Evolutionary conservation across 192 early-diverging fungal species (phyloP), one percentile per base, ranked within the genome.

Genomic region (Chytriomyces confervae): DNA sequence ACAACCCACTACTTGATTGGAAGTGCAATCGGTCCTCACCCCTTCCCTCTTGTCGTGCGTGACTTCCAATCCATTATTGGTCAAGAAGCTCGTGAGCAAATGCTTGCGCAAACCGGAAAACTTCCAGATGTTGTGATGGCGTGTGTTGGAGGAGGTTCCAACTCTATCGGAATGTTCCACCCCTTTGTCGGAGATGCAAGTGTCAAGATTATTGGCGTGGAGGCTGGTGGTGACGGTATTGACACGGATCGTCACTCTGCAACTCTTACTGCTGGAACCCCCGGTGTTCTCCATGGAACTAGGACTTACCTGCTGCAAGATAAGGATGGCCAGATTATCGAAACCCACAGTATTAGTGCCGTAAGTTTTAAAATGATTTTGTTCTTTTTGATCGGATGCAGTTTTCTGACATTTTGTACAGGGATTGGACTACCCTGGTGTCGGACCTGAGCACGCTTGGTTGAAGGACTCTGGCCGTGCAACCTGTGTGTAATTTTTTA

Each of bases 41-140:
- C 96, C 7, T 99, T 99, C 92, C 97, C 96, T 16, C 92, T 89
- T 43, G 93, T 99, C 82, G 97, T 98, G 62, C 90, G 96, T 69
- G 96, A 99, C 72, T 99, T 99, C 89, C 97, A 99, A 86, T 93
- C 92, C n/a, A 92, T 96, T 10, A 98, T 99, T 75, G 97, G 97
- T 60, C 87, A 87, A 43, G 97, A 99, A 85, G 89, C 96, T 18
- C 90, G 91, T 66, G 88, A 85, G 48, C 94, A 99, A 82, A 90
- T 99, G 90, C 76, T 89, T 45, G 88, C 92, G 77, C 88, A 93
- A 85, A 88, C 88, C 6, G 92, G 92, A 27, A 93, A 94, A 50
- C 86, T 98, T 46, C 97, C 97, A 61, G 95, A 98, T 83, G 91
- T 87, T 13, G 91, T 99, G 24, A 89, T 99, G 57, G 97, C 97